Conservation (phyloP, 345 rosid genomes). For the Hibiscus tridactylites region DNA sequence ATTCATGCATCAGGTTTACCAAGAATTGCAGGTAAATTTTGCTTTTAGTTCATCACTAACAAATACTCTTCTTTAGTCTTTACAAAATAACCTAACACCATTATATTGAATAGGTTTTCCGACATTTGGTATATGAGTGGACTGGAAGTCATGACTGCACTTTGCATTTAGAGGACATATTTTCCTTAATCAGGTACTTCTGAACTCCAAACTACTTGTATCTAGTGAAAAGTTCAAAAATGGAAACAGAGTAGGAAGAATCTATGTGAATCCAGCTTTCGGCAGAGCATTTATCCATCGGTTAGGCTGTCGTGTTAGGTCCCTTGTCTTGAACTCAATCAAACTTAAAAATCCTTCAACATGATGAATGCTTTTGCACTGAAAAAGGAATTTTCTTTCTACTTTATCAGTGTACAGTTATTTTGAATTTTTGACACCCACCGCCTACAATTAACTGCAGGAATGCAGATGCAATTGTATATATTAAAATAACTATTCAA, state of each 20-base stretch:
- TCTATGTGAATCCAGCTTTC: background rate
- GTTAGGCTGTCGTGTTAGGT: constrained; percentile 3
- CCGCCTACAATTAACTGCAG: too few species aligned
- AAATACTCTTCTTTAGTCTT: background rate
- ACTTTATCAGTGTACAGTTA: background rate
- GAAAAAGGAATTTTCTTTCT: background rate
- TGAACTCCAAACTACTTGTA: background rate
- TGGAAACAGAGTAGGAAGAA: background rate
- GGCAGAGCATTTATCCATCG: background rate
- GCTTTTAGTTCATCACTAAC: background rate
- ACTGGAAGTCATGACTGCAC: background rate
- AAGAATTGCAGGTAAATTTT: background rate
- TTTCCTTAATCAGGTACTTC: background rate
- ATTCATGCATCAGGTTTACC: background rate
- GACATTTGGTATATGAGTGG: background rate
- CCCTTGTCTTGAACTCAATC: constrained; percentile 1
- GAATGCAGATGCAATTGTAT: too few species aligned
- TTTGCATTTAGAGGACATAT: background rate
- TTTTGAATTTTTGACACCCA: too few species aligned
- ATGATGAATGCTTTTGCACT: background rate
- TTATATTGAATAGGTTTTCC: background rate
- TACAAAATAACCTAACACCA: background rate
- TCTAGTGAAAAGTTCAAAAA: background rate
- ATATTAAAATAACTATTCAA: too few species aligned
- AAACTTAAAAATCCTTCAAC: background rate